Evolutionary conservation across 1,139 yeast genomes (phyloP).

Genomic region (Kluyveromyces sp.): DNA sequence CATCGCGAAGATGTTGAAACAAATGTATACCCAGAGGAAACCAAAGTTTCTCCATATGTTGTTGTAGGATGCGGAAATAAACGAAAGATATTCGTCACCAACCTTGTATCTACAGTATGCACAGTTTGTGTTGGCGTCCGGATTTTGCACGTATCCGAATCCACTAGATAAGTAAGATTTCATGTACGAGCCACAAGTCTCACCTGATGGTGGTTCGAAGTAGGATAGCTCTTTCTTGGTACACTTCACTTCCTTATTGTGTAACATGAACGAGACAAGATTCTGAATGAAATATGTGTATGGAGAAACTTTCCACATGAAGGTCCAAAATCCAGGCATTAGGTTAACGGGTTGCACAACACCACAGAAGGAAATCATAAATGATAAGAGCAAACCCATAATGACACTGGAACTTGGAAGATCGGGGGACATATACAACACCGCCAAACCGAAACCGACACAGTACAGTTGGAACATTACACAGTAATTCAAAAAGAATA

Average conservation of each 20-base stretch:
- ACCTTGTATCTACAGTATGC: constrained; percentile 47
- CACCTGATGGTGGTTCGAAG: constrained; percentile 51
- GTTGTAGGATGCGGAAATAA: constrained; percentile 38
- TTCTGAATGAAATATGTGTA: constrained; percentile 61
- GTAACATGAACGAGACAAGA: constrained; percentile 44
- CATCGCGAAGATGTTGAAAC: constrained; percentile 47
- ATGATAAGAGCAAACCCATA: constrained; percentile 44
- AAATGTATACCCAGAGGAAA: constrained; percentile 46
- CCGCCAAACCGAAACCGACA: constrained; percentile 45
- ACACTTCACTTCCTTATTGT: constrained; percentile 51
- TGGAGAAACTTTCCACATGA: constrained; percentile 68
- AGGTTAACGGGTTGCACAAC: constrained; percentile 49
- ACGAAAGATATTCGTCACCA: constrained; percentile 47
- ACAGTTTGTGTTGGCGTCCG: constrained; percentile 47
- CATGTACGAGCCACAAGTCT: constrained; percentile 53
- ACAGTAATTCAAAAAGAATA: constrained; percentile 45
- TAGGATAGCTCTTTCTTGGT: constrained; percentile 41
- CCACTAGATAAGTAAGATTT: constrained; percentile 24
- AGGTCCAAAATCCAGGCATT: constrained; percentile 68
- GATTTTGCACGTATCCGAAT: constrained; percentile 48
- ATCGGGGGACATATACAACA: constrained; percentile 53
- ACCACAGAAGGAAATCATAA: constrained; percentile 54
- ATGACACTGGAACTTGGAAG: constrained; percentile 55
- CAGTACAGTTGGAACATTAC: constrained; percentile 51
- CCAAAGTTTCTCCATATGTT: constrained; percentile 65